These are phyloP conservation scores for Phaeolepiota aurea DNA, from an alignment of 768 basidiomycete species.

Conservation along the genomic window DNA sequence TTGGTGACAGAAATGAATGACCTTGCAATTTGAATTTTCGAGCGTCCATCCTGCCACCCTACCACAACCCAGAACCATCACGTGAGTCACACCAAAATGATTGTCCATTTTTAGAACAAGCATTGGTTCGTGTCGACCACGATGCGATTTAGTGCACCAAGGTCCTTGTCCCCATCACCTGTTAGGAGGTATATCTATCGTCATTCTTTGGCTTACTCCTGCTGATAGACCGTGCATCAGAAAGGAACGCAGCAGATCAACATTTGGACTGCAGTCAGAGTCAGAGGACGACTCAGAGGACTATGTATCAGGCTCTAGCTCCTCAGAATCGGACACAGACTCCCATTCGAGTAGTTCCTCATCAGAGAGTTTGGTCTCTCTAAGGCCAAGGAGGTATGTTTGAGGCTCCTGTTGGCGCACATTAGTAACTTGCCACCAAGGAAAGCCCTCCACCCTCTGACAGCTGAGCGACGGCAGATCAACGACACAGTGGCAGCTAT, in stretches of 20 bases:
- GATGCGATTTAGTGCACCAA: slow-evolving; percentile 5
- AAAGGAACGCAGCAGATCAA: slow-evolving; percentile 31
- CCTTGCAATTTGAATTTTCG: too few species aligned
- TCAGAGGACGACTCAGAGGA: slow-evolving; percentile 28
- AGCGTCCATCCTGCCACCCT: too few species aligned
- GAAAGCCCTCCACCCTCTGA: slow-evolving; percentile 4
- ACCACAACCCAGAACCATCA: too few species aligned
- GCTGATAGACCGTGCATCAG: slow-evolving; percentile 4
- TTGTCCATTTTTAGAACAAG: not conserved
- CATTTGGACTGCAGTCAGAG: slow-evolving; percentile 47
- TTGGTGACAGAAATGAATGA: not conserved
- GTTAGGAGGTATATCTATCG: not conserved
- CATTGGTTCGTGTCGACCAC: not conserved
- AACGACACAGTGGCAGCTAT: slow-evolving; percentile 46
- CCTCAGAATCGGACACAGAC: slow-evolving; percentile 20
- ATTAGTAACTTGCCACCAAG: slow-evolving; percentile 1
- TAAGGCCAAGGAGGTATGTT: slow-evolving; percentile 12
- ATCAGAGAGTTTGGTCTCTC: slow-evolving; percentile 6
- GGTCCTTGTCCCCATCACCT: slow-evolving; percentile 2
- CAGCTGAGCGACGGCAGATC: slow-evolving; percentile 31
- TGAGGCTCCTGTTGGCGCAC: slow-evolving; percentile 4
- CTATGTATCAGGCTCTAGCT: slow-evolving; percentile 14
- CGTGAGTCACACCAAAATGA: not conserved
- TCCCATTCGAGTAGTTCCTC: slow-evolving; percentile 12
- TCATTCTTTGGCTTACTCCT: not conserved